Base-by-base conservation (phyloP, 805 yeast genomes). In the Starmerella lactis-condensi region DNA sequence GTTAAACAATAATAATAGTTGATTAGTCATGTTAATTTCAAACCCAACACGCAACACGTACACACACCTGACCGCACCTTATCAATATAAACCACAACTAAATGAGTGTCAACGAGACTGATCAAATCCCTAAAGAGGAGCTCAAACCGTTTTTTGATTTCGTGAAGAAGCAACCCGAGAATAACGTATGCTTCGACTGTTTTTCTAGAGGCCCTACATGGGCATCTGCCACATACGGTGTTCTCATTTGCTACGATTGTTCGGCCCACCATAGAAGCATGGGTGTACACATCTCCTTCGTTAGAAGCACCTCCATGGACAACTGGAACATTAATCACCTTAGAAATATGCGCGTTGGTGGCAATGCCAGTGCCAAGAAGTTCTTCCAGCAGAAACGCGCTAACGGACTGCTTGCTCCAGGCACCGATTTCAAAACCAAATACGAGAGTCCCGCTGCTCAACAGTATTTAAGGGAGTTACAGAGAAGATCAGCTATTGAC, bases 161-260 rank as follows among this genome's bases (percentile, higher is more conserved):
- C 51, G 59, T 78, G 43, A 66, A 68, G 45, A 59, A 73, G 53
- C 61, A 65, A 48, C 39, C 71, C 71, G 76, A 81, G 28, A 83
- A 83, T 61, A 74, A 51, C 46, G 54, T 53, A 32, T 89, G 98
- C 57, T 85, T 89, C 57, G 98, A 89, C 52, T 89, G 98, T 56
- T 67, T 75, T 32, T 77, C 83, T 45, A 81, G 77, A 51, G 83
- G 83, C 53, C 96, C 98, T 22, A 81, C 96, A 1, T 89, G 98
- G 98, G 79, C 98, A 3, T 85, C 96, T 10, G 82, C 85, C 33
- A 93, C 96, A 10, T 85, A 79, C 55, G 98, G 95, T 34, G 77
- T 83, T 31, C 67, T 83, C 52, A 59, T 89, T 36, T 89, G 98
- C 60, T 64, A 83, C 38, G 93, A 89, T 53, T 89, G 98, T 55